phyloP scores from a whole-genome alignment of 2,329 filamentous ascomycete genomes.

The Didymella lethalis region DNA sequence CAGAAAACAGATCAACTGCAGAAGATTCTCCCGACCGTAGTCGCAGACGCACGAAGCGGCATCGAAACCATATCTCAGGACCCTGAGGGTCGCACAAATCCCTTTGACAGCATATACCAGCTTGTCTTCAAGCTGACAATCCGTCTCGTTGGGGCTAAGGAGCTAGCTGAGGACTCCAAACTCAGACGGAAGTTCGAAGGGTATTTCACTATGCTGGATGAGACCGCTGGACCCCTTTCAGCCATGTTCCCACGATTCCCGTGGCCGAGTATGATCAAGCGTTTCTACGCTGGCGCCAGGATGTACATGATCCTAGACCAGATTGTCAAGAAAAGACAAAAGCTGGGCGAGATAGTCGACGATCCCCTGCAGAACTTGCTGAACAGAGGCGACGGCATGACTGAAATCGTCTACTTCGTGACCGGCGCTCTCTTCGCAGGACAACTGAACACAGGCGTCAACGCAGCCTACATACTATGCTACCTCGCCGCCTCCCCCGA shows the following conservation, averaged over 20 bases:
- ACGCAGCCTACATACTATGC: neutral
- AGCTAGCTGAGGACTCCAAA: neutral
- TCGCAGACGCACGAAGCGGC: neutral
- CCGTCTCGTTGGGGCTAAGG: neutral
- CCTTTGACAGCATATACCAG: neutral
- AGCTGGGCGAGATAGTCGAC: neutral
- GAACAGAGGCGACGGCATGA: neutral
- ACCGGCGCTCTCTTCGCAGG: neutral
- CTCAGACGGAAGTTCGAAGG: neutral
- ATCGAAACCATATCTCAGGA: neutral
- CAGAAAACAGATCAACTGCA: conserved; percentile 4
- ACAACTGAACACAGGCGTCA: neutral
- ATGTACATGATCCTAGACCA: neutral
- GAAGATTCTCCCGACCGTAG: neutral
- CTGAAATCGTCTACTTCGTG: neutral
- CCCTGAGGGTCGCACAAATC: neutral
- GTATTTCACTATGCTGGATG: neutral
- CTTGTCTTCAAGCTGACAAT: neutral
- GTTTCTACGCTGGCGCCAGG: neutral
- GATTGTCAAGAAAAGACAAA: neutral
- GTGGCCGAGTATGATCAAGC: neutral
- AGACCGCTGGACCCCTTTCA: neutral
- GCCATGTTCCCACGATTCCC: neutral
- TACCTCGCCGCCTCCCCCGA: neutral
- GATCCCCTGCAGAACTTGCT: neutral